Conservation (phyloP, 495 filamentous ascomycete genomes). For the Hapsidospora chrysogenum region DNA sequence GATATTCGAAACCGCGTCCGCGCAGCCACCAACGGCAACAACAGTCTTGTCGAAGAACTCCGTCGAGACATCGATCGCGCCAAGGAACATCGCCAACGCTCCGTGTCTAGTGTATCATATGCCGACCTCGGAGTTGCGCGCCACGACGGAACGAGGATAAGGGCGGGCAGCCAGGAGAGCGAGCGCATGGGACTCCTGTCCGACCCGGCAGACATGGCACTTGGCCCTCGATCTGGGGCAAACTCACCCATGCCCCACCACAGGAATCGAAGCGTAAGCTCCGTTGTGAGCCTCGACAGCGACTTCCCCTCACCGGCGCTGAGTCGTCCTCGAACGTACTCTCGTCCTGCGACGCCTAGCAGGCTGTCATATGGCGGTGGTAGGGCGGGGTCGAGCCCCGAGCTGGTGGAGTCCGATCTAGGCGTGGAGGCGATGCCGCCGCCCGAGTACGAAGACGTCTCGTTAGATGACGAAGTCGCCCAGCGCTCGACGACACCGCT, state of each 20-base stretch:
- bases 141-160: conserved; percentile 75
- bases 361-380: conserved; percentile 9
- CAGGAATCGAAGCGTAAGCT: conserved; percentile 25
- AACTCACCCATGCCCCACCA: conserved; percentile 11
- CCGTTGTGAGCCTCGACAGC: conserved; percentile 30
- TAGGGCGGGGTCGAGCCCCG: conserved; percentile 18
- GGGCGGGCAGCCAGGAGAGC: conserved; percentile 64
- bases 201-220: conserved; percentile 45
- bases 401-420: conserved; percentile 27
- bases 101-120: conserved; percentile 74
- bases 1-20: conserved; percentile 31
- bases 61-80: conserved; percentile 52
- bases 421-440: conserved; percentile 31
- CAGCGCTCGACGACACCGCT: conserved; percentile 12
- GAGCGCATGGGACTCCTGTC: conserved; percentile 59
- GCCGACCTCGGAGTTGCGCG: conserved; percentile 71
- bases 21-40: conserved; percentile 18
- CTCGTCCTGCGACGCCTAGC: conserved; percentile 21
- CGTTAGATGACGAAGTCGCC: conserved; percentile 22
- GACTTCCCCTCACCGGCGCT: conserved; percentile 12
- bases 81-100: conserved; percentile 45
- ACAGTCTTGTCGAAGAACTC: conserved; percentile 27
- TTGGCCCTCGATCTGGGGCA: conserved; percentile 2
- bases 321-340: conserved; percentile 12
- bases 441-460: conserved; percentile 38